Evolutionary conservation across 805 yeast species (phyloP), one percentile per base, ranked within the genome.

Genomic region (Naumovozyma dairenensis): DNA sequence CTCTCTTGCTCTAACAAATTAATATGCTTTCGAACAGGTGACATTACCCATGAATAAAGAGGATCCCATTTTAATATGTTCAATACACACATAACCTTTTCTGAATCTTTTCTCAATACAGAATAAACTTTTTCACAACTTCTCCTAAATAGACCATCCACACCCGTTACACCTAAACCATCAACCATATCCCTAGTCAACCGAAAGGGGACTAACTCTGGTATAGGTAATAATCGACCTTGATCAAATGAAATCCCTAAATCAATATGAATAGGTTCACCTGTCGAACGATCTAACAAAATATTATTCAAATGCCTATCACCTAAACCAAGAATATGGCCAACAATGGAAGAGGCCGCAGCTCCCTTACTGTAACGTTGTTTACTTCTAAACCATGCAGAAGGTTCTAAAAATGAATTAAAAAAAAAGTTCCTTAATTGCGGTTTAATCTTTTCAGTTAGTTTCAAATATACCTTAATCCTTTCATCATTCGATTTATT

Each of bases 161-260:
- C 73, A 0, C 94, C 95, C n/a, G 81, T 71, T 5, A 81, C 66
- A 0, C 99, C 99, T 64, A 93, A 72, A 0, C 93, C 98, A 61
- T 92, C 97, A 4, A 86, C 78, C 34, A 92, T 67, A 53, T 93
- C 96, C 37, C 94, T 64, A 0, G 97, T 84, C 22, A 93, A 62
- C 41, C 99, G 61, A 53, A 92, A 93, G 4, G 99, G 98, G 5
- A 93, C 94, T 0, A 81, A 69, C 49, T 92, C 99, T 0, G 99
- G 98, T 6, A 89, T 72, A 0, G 89, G 79, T 25, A 92, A 62
- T 10, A 76, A 59, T 46, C 72, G 77, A 1, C 97, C 98, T 49
- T 86, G 96, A 54, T 92, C 98, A 62, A 92, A 92, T 0, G 97
- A 93, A 29, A 92, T 87, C 0, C 98, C 99, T 13, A 92, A 62